Evolutionary conservation across 176 grass and related monocot genomes (phyloP).

Genomic region (Guadua angustifolia): DNA sequence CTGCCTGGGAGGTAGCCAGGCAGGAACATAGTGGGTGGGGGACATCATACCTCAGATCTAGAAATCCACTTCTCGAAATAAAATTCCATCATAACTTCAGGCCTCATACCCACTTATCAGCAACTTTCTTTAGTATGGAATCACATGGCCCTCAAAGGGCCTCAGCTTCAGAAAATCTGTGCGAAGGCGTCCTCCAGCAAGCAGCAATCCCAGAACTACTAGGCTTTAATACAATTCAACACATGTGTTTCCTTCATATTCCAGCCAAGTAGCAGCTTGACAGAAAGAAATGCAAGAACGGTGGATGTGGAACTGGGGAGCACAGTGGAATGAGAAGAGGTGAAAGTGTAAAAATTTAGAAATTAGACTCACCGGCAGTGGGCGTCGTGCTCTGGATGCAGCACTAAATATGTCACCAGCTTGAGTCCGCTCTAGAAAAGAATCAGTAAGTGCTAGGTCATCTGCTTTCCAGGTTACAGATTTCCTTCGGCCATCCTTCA

Average conservation of each 20-base stretch:
- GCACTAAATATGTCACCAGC: slow-evolving; percentile 92
- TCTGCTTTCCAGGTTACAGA: slow-evolving; percentile 83
- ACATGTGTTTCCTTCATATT: slow-evolving; percentile 23
- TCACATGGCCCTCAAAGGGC: not conserved
- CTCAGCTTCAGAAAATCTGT: not conserved
- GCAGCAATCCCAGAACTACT: slow-evolving; percentile 4
- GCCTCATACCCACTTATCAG: not conserved
- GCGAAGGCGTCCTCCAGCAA: not conserved
- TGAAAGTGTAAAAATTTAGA: slow-evolving; percentile 16
- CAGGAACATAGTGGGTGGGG: not conserved
- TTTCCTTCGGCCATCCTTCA: slow-evolving; percentile 90
- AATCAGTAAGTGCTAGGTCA: slow-evolving; percentile 51
- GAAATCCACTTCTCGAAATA: slow-evolving; percentile 11
- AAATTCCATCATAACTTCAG: not conserved
- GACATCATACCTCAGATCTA: slow-evolving; percentile 12
- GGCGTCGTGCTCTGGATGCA: slow-evolving; percentile 62
- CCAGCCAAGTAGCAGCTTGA: slow-evolving; percentile 8
- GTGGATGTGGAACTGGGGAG: slow-evolving; percentile 23
- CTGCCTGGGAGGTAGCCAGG: not conserved
- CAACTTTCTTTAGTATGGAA: slow-evolving; percentile 28
- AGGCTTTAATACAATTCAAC: slow-evolving; percentile 19
- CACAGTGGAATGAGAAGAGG: not conserved
- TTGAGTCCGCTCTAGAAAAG: slow-evolving; percentile 83
- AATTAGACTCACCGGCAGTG: slow-evolving; percentile 64
- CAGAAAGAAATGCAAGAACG: slow-evolving; percentile 2